phyloP scores from a whole-genome alignment of 495 filamentous ascomycete genomes.

The Pyrenula massariospora region DNA sequence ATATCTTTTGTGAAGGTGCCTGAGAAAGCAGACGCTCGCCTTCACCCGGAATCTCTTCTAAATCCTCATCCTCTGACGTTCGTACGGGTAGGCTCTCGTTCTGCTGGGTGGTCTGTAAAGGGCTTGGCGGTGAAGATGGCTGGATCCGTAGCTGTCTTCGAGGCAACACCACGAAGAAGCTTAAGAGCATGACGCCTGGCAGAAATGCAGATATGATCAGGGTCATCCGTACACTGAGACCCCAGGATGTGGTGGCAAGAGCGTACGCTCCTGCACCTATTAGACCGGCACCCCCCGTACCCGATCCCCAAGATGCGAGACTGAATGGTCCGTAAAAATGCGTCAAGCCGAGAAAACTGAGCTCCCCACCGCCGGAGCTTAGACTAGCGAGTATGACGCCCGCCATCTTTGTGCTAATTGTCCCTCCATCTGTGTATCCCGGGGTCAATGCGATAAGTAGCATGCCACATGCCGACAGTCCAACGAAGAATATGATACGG shows the following conservation, averaged over 20 bases:
- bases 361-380: constrained; percentile 72
- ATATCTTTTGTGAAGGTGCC: too few species aligned
- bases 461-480: too few species aligned
- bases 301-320: constrained; percentile 84
- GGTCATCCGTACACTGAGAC: constrained; percentile 55
- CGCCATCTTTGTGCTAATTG: too few species aligned
- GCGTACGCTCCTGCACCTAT: constrained; percentile 82
- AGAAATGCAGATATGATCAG: constrained; percentile 66
- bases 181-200: constrained; percentile 69
- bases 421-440: too few species aligned
- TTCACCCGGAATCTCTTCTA: too few species aligned
- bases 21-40: too few species aligned
- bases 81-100: too few species aligned
- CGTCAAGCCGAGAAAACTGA: constrained; percentile 81
- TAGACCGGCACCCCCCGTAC: constrained; percentile 83
- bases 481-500: constrained; percentile 63
- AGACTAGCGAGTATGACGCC: constrained; percentile 73
- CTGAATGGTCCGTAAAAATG: constrained; percentile 90
- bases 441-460: constrained; percentile 74
- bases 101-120: too few species aligned
- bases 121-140: background rate
- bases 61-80: too few species aligned
- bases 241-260: constrained; percentile 65
- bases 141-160: constrained; percentile 34
- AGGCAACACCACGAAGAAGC: constrained; percentile 75